Evolutionary conservation across 2,329 filamentous ascomycete species (phyloP).

Genomic region (Lojkania enalia): DNA sequence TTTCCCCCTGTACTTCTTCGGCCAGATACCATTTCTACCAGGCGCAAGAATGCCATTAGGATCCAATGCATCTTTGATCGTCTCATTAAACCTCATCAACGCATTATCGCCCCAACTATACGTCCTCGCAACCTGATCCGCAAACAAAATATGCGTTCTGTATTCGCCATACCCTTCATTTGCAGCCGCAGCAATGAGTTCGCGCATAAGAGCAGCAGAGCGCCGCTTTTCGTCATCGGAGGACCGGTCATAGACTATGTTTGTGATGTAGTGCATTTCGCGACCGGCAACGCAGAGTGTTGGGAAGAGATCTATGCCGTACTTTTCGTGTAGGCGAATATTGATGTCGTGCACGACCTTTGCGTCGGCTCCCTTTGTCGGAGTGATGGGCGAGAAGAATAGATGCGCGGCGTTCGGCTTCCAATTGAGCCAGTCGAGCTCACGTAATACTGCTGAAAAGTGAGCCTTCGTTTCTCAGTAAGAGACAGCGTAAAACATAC

Average conservation of each 20-base stretch:
- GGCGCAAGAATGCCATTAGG: conserved; percentile 54
- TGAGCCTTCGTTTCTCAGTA: too few relatives aligned
- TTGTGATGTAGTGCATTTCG: conserved; percentile 61
- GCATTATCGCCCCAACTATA: conserved; percentile 50
- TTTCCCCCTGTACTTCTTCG: conserved; percentile 23
- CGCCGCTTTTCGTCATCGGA: conserved; percentile 44
- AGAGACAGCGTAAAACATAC: too few relatives aligned
- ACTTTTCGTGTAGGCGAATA: conserved; percentile 21
- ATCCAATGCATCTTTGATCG: conserved; percentile 53
- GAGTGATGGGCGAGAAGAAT: conserved; percentile 58
- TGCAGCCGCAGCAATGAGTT: conserved; percentile 47
- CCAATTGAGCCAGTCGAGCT: conserved; percentile 55
- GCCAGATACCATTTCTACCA: conserved; percentile 54
- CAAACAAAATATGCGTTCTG: conserved; percentile 51
- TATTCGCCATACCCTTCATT: conserved; percentile 52
- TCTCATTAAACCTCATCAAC: conserved; percentile 49
- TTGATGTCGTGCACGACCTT: conserved; percentile 23
- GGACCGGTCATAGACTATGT: conserved; percentile 56
- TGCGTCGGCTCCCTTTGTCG: conserved; percentile 54
- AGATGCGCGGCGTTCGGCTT: conserved; percentile 57
- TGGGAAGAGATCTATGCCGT: conserved; percentile 56
- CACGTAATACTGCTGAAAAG: conserved; percentile 35
- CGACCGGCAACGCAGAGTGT: conserved; percentile 56
- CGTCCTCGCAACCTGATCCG: conserved; percentile 51
- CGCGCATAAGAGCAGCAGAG: conserved; percentile 42